Evolutionary conservation across 768 basidiomycete genomes (phyloP).

Genomic region (Pleurotus giganteus): DNA sequence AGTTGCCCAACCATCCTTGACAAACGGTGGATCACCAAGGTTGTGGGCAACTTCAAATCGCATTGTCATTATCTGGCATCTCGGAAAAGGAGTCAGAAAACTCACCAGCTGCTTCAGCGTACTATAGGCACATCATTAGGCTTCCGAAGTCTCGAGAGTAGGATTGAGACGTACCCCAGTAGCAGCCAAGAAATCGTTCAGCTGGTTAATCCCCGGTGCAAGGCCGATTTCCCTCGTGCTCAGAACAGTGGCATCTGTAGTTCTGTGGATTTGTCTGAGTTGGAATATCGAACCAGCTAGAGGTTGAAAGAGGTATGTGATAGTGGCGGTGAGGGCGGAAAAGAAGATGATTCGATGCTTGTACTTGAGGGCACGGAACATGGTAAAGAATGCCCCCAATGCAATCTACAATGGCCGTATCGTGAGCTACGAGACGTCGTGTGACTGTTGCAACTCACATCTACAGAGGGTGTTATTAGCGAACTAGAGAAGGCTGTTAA

Average conservation of each 20-base stretch:
- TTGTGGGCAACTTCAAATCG: constrained; percentile 30
- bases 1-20: constrained; percentile 49
- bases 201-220: constrained; percentile 35
- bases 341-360: constrained; percentile 53
- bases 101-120: constrained; percentile 37
- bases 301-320: constrained; percentile 53
- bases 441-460: neutral
- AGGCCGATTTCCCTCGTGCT: constrained; percentile 44
- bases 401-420: constrained; percentile 32
- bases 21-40: constrained; percentile 58
- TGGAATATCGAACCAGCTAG: constrained; percentile 47
- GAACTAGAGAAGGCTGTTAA: neutral
- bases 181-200: constrained; percentile 58
- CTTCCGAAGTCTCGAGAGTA: neutral
- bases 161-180: constrained; percentile 44
- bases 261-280: constrained; percentile 26
- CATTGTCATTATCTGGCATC: neutral
- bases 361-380: constrained; percentile 46
- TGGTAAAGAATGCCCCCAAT: constrained; percentile 38
- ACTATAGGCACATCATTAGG: constrained; percentile 17
- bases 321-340: constrained; percentile 48
- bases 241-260: constrained; percentile 35
- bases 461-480: neutral
- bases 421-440: neutral
- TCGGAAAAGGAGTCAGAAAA: neutral